Percentiles rank a stretch among this genome's conserved stretches.
Conservation (phyloP, 2,329 filamentous ascomycete species). For the Pseudopithomyces chartarum region DNA sequence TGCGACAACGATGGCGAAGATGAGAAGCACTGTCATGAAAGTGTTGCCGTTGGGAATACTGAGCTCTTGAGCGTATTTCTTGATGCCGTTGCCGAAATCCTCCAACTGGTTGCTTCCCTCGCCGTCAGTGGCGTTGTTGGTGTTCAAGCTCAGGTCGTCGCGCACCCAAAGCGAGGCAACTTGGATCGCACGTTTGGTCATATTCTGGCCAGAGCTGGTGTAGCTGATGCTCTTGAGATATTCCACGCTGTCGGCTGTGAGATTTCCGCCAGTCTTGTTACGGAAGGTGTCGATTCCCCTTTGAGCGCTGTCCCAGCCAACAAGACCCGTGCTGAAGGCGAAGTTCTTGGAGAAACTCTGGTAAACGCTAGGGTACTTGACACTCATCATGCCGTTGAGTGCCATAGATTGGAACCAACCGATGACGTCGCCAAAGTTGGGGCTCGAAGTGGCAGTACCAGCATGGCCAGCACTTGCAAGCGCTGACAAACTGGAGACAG, state of each 20-base stretch:
- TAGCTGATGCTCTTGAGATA: conserved; percentile 76
- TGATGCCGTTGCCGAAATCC: conserved; percentile 72
- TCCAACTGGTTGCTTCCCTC: conserved; percentile 50
- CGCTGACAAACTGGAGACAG: conserved; percentile 74
- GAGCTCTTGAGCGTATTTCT: conserved; percentile 82
- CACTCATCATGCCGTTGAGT: conserved; percentile 94
- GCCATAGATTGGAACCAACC: conserved; percentile 93
- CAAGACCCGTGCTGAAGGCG: conserved; percentile 82
- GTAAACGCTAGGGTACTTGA: conserved; percentile 85
- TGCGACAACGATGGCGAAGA: conserved; percentile 86
- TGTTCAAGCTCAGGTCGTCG: conserved; percentile 45
- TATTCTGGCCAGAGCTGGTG: conserved; percentile 61
- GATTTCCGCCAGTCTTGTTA: conserved; percentile 78
- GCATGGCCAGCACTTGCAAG: conserved; percentile 60
- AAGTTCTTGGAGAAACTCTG: conserved; percentile 92
- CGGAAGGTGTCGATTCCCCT: conserved; percentile 84
- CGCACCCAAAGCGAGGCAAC: conserved; percentile 59
- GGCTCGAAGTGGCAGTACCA: conserved; percentile 68
- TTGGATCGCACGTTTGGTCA: conserved; percentile 60
- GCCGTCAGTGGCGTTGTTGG: conserved; percentile 46
- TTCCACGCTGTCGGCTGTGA: conserved; percentile 77
- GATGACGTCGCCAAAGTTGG: conserved; percentile 83
- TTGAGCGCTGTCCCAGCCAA: conserved; percentile 84
- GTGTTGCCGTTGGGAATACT: conserved; percentile 86
- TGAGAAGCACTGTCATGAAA: conserved; percentile 91